Evolutionary conservation across 1,284 basidiomycete species (phyloP), one percentile per base, ranked within the genome.

Genomic region (Cerioporus squamosus): DNA sequence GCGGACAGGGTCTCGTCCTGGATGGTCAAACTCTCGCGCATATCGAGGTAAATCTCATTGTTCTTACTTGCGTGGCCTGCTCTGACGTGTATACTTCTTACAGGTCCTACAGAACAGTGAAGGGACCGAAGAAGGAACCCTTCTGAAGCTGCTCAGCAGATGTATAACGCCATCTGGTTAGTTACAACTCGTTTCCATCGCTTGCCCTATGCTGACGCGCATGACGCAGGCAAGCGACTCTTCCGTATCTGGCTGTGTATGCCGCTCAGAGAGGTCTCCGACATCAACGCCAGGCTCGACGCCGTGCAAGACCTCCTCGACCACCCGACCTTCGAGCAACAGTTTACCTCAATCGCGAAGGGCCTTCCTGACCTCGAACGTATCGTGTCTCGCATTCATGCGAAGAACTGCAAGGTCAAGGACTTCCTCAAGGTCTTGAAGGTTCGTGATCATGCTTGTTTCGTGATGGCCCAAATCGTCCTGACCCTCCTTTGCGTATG

Each of bases 1-100:
- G 84, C 61, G 94, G 94, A 20, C 82, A 90, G 69, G 92, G 89
- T 22, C 77, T 98, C 45, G 82, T 93, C 0, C 81, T 98, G 26
- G 95, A 98, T 72, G 96, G 96, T 2, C 94, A 97, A 71, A 96
- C 94, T 0, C 79, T 98, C 47, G 91, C 93, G 15, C 96, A 98
- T 73, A 82, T 98, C 65, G 96, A 98, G 79, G 93, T 91, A 57
- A 46, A 70, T 31, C 14, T 23, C 18, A 60, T 18, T 61, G 20
- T 23, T 15, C 18, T 8, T 33, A 22, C 12, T 36, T 23, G 23
- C 8, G 22, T 15, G 44, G 33, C 17, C 44, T 40, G 29, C 17
- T 22, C 15, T 33, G 38, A 36, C 14, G 7, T 18, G 20, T 29
- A 39, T 22, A 43, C 23, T 1, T 22, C 9, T 9, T 31, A 15